These are phyloP conservation scores for Pholiota conissans DNA, from an alignment of 768 basidiomycete genomes.

Conservation along the genomic window DNA sequence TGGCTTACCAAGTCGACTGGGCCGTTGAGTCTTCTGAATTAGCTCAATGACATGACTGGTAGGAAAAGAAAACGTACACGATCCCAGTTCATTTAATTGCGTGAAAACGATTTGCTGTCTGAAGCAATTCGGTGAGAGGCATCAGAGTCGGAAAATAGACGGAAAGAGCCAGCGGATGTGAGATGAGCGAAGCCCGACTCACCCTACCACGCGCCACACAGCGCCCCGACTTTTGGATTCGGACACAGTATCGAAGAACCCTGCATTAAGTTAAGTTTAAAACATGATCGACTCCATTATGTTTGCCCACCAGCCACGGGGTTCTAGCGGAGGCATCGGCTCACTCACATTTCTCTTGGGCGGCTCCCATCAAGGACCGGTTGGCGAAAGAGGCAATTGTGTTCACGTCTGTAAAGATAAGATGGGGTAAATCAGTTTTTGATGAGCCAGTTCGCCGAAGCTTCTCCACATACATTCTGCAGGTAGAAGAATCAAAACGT, in stretches of 20 bases:
- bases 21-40: not conserved
- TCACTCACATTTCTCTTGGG: conserved; percentile 51
- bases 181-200: not conserved
- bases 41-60: not conserved
- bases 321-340: not conserved
- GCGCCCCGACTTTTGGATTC: conserved; percentile 47
- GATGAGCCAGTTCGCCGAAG: not conserved
- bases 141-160: not conserved
- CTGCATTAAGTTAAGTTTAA: conserved; percentile 22
- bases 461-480: conserved; percentile 12
- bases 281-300: not conserved
- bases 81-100: conserved; percentile 39
- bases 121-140: not conserved
- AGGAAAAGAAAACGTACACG: conserved; percentile 26
- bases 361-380: conserved; percentile 54
- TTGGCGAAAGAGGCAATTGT: conserved; percentile 39
- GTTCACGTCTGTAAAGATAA: conserved; percentile 39
- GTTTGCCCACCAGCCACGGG: not conserved
- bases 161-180: not conserved
- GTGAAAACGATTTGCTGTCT: conserved; percentile 62
- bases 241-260: conserved; percentile 48
- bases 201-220: conserved; percentile 57
- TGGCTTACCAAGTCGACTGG: conserved; percentile 20
- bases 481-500: not conserved
- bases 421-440: not conserved